These are phyloP conservation scores for Ramularia collo-cygni DNA, from an alignment of 2,329 filamentous ascomycete genomes.

Conservation along the genomic window DNA sequence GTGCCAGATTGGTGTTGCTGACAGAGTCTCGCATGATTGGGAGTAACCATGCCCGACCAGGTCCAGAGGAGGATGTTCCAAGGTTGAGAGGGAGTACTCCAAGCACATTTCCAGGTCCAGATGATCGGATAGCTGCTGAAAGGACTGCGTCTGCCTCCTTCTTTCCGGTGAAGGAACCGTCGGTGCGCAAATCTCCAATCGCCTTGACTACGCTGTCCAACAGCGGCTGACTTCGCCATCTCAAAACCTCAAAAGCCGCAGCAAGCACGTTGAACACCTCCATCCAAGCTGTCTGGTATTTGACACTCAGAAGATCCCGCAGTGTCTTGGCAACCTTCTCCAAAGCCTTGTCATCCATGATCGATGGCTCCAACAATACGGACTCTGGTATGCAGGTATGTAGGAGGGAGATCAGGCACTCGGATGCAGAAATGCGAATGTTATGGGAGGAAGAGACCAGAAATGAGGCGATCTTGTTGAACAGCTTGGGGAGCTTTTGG, in stretches of 20 bases:
- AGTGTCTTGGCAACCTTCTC: slow-evolving; percentile 71
- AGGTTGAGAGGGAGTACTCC: slow-evolving; percentile 81
- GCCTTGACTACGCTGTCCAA: slow-evolving; percentile 68
- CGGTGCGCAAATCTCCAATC: slow-evolving; percentile 80
- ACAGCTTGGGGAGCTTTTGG: slow-evolving; percentile 77
- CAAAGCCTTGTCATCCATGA: slow-evolving; percentile 85
- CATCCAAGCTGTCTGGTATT: slow-evolving; percentile 89
- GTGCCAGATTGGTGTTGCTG: slow-evolving; percentile 76
- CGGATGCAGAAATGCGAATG: slow-evolving; percentile 87
- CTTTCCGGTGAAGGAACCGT: slow-evolving; percentile 84
- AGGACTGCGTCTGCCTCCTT: slow-evolving; percentile 91
- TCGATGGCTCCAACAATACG: slow-evolving; percentile 78
- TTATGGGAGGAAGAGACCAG: slow-evolving; percentile 84
- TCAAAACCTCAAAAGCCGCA: slow-evolving; percentile 77
- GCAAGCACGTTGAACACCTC: slow-evolving; percentile 87
- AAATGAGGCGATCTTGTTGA: slow-evolving; percentile 71
- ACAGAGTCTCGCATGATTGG: slow-evolving; percentile 85
- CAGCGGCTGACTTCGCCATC: slow-evolving; percentile 77
- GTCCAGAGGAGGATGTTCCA: slow-evolving; percentile 62
- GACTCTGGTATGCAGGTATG: slow-evolving; percentile 80
- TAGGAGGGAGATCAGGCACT: slow-evolving; percentile 89
- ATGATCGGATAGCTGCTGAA: slow-evolving; percentile 76
- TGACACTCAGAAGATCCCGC: slow-evolving; percentile 72
- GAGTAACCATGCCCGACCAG: slow-evolving; percentile 88
- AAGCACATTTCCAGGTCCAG: slow-evolving; percentile 82